Evolutionary conservation across 176 grass and related monocot species (phyloP).

Genomic region (Bothriochloa decipiens): DNA sequence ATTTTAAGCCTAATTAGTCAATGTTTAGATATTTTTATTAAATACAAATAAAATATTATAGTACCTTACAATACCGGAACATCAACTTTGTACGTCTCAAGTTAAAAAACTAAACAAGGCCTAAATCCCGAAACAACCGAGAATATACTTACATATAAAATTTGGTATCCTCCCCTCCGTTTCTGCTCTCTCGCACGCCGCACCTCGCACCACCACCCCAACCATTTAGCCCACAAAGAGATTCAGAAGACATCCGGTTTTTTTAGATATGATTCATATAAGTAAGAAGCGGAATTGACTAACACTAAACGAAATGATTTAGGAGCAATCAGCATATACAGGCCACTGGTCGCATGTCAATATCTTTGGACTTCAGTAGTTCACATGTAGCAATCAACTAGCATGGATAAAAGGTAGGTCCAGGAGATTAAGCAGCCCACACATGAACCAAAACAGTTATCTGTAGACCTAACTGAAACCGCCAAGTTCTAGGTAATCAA

Average conservation of each 20-base stretch:
- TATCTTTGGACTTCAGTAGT: not conserved
- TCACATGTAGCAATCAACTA: not conserved
- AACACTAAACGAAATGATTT: not conserved
- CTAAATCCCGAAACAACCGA: too few species aligned
- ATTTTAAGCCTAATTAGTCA: too few species aligned
- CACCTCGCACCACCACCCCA: too few species aligned
- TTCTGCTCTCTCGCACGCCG: too few species aligned
- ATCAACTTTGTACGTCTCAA: too few species aligned
- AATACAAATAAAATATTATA: too few species aligned
- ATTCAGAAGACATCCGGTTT: not conserved
- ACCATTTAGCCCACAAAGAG: not conserved
- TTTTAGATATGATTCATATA: not conserved
- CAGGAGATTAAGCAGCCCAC: not conserved
- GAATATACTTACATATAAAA: too few species aligned
- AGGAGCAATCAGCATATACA: not conserved
- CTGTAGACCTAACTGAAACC: not conserved
- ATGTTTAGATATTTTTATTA: too few species aligned
- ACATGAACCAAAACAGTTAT: not conserved
- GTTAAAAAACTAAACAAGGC: too few species aligned
- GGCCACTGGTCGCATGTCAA: not conserved
- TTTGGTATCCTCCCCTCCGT: too few species aligned
- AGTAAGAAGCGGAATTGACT: not conserved
- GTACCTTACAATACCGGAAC: too few species aligned
- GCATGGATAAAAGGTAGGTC: not conserved
- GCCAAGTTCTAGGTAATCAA: not conserved